Evolutionary conservation across 148 eudicot species (phyloP).

Genomic region (Rhododendron ovatum): DNA sequence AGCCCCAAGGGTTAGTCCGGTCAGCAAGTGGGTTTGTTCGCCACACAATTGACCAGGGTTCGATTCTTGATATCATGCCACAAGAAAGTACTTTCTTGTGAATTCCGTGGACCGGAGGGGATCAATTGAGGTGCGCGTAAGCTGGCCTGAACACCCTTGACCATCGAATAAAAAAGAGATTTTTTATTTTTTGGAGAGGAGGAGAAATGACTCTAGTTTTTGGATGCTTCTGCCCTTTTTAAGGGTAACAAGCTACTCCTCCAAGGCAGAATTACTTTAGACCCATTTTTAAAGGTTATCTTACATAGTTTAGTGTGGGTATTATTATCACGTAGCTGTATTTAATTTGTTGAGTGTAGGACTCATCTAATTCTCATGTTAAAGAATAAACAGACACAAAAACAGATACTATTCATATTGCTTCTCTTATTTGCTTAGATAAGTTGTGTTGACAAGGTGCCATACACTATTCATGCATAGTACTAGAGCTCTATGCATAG

Average conservation of each 20-base stretch:
- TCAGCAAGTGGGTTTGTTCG: background rate
- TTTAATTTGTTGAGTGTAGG: background rate
- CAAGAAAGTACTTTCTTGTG: background rate
- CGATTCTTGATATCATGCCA: background rate
- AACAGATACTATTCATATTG: background rate
- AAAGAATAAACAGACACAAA: background rate
- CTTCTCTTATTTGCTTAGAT: background rate
- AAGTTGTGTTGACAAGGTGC: background rate
- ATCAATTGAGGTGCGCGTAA: background rate
- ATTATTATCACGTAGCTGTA: background rate
- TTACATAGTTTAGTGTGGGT: background rate
- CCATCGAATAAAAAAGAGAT: no score
- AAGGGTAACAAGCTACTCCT: background rate
- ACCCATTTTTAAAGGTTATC: background rate
- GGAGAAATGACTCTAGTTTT: background rate
- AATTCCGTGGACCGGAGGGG: background rate
- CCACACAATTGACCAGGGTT: background rate
- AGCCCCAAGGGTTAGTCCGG: background rate
- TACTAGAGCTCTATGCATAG: background rate
- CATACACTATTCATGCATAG: background rate
- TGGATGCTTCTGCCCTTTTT: background rate
- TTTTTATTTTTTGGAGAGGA: background rate
- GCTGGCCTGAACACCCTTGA: rapidly evolving
- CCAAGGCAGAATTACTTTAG: background rate
- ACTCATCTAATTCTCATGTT: background rate